Percentiles rank a stretch among this genome's conserved stretches.
Evolutionary conservation across 1,284 basidiomycete genomes (phyloP).

Genomic region (Blastosporella zonata): DNA sequence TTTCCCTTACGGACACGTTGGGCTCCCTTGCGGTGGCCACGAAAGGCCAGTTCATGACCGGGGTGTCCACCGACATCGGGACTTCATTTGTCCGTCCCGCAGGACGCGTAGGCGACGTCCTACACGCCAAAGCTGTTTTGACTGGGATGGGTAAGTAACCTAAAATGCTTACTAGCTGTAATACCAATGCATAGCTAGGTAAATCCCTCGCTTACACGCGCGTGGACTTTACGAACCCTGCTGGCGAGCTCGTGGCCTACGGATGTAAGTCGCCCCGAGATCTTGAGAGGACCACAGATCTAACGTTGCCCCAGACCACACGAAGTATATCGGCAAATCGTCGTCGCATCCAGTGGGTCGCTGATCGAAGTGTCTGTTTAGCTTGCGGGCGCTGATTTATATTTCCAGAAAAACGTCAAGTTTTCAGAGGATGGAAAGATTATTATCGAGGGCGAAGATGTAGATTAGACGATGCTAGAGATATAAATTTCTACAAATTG

Average conservation of each 20-base stretch:
- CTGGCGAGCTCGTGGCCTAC: constrained; percentile 79
- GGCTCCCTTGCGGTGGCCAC: constrained; percentile 82
- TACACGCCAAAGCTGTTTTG: constrained; percentile 60
- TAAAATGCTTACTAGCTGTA: not conserved
- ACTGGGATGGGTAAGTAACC: constrained; percentile 57
- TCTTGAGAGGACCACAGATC: not conserved
- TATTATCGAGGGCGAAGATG: constrained; percentile 65
- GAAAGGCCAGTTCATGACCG: constrained; percentile 80
- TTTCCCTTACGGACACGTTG: constrained; percentile 83
- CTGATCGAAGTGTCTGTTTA: not conserved
- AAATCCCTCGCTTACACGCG: constrained; percentile 81
- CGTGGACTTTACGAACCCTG: constrained; percentile 70
- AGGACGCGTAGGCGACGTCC: constrained; percentile 60
- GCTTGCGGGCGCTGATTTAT: constrained; percentile 7
- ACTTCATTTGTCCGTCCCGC: constrained; percentile 78
- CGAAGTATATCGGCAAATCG: constrained; percentile 84
- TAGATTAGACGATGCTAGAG: constrained; percentile 25
- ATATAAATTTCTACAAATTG: no score
- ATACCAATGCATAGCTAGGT: constrained; percentile 41
- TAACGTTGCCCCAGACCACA: constrained; percentile 57
- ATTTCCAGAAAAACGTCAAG: constrained; percentile 68
- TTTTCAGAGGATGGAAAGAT: constrained; percentile 77
- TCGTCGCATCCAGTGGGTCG: constrained; percentile 55
- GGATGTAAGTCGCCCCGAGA: constrained; percentile 52
- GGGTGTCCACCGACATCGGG: constrained; percentile 86